Evolutionary conservation across 441 rosid species (phyloP), one percentile per base, ranked within the genome.

Genomic region (Pelargonium australe): DNA sequence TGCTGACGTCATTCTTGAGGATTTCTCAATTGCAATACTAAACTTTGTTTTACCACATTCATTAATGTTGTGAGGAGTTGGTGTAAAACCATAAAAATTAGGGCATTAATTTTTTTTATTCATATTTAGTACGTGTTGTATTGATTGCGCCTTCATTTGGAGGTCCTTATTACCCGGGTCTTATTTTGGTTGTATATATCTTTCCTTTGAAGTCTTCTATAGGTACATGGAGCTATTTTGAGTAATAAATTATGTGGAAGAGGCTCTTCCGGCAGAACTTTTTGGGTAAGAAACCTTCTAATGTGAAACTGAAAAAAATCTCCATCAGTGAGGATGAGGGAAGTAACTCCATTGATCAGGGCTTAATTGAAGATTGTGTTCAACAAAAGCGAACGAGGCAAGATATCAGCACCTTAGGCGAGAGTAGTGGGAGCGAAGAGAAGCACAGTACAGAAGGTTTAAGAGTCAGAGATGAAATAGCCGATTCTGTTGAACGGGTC

Each of bases 211-310:
- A 34, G 13, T 44, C 49, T 44, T 44, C 49, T 34, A 34, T 34
- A 34, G 40, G 40, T 34, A 34, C 40, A 34, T 34, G 40, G 13
- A 8, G 9, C 10, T 44, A 44, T 44, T 44, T 8, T 55, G 65
- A 8, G 14, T 64, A 23, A 64, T 34, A 19, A 37, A 14, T 68
- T 62, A 40, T 65, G 65, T 40, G 60, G 47, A 20, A 53, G 17
- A 53, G 37, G 40, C 13, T n/a, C 51, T 44, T 11, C 10, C 25
- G 55, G 8, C 69, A 66, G 70, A 61, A 66, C 49, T n/a, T 31
- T 23, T 13, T 43, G 69, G 47, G 20, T 17, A 41, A 65, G 53
- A 57, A 71, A 14, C 69, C 62, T 14, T 55, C 63, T 45, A 40
- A 16, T 17, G 55, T 25, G 47, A 63, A 41, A 73, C 31, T 34